Evolutionary conservation across 139 green algal species (phyloP).

Genomic region (Micractinium conductrix): DNA sequence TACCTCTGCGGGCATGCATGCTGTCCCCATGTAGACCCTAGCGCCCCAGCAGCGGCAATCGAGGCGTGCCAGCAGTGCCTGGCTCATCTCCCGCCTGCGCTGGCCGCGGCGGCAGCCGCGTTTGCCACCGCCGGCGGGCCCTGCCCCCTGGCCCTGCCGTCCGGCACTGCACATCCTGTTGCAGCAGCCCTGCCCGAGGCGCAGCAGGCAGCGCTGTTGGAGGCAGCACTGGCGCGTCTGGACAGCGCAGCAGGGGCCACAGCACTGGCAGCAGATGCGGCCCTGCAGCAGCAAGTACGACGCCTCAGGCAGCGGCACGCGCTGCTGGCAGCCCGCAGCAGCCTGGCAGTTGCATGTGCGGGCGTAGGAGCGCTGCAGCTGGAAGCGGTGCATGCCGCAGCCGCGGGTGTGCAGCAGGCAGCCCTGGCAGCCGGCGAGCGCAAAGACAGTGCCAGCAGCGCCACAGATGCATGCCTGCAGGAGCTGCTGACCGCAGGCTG

Average conservation of each 20-base stretch:
- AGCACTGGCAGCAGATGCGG: neutral
- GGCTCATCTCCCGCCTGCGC: neutral
- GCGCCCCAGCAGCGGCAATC: too few species aligned
- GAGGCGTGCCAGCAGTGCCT: slow-evolving; percentile 11
- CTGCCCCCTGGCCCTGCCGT: slow-evolving; percentile 6
- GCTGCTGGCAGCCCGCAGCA: neutral
- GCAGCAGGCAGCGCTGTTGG: neutral
- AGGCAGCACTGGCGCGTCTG: neutral
- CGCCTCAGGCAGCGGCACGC: slow-evolving; percentile 1
- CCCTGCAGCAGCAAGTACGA: neutral
- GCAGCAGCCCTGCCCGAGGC: neutral
- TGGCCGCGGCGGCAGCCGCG: slow-evolving; percentile 2
- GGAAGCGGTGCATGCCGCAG: neutral
- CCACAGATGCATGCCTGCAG: neutral
- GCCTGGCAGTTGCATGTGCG: neutral
- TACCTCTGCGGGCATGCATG: too few species aligned
- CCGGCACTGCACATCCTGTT: neutral
- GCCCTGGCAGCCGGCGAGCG: neutral
- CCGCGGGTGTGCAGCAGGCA: slow-evolving; percentile 1
- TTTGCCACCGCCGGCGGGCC: neutral
- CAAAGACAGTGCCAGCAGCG: neutral
- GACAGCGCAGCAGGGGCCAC: neutral
- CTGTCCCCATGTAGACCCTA: too few species aligned
- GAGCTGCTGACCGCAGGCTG: slow-evolving; percentile 14
- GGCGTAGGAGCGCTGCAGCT: neutral